Conservation (phyloP, 495 filamentous ascomycete genomes). For the Talaromyces stipitatus region DNA sequence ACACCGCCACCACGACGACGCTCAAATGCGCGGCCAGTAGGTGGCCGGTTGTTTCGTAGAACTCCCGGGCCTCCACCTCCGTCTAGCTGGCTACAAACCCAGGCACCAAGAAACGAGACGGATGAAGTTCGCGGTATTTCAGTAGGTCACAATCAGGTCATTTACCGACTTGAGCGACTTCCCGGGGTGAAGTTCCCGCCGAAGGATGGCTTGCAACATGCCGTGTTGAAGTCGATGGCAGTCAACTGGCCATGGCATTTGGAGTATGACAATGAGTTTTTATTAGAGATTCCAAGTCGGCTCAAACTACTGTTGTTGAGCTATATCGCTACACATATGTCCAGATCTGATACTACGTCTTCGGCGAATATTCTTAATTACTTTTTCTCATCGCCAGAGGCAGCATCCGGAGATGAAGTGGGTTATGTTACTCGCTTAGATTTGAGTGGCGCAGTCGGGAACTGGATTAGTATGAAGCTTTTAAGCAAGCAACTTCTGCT, state of each 20-base stretch:
- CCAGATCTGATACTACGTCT: slow-evolving; percentile 17
- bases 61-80: slow-evolving; percentile 65
- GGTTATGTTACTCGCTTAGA: slow-evolving; percentile 53
- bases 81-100: slow-evolving; percentile 52
- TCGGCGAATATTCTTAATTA: slow-evolving; percentile 23
- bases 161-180: slow-evolving; percentile 32
- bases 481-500: slow-evolving; percentile 46
- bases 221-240: slow-evolving; percentile 52
- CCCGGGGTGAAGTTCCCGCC: slow-evolving; percentile 37
- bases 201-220: slow-evolving; percentile 47
- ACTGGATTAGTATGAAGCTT: slow-evolving; percentile 50
- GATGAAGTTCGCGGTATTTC: slow-evolving; percentile 1
- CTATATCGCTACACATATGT: slow-evolving; percentile 51
- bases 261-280: slow-evolving; percentile 57
- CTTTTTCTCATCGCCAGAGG: slow-evolving; percentile 14
- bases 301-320: slow-evolving; percentile 55
- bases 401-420: slow-evolving; percentile 20
- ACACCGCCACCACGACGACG: slow-evolving; percentile 59
- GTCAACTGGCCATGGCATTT: slow-evolving; percentile 62
- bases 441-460: slow-evolving; percentile 52
- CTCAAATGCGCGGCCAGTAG: slow-evolving; percentile 32
- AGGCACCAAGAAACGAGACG: not conserved
- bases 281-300: slow-evolving; percentile 54
- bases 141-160: slow-evolving; percentile 8
- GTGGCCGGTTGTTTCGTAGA: slow-evolving; percentile 35